These are phyloP conservation scores for Vitis rupestris DNA, from an alignment of 164 flowering plant genomes.

Conservation along the genomic window DNA sequence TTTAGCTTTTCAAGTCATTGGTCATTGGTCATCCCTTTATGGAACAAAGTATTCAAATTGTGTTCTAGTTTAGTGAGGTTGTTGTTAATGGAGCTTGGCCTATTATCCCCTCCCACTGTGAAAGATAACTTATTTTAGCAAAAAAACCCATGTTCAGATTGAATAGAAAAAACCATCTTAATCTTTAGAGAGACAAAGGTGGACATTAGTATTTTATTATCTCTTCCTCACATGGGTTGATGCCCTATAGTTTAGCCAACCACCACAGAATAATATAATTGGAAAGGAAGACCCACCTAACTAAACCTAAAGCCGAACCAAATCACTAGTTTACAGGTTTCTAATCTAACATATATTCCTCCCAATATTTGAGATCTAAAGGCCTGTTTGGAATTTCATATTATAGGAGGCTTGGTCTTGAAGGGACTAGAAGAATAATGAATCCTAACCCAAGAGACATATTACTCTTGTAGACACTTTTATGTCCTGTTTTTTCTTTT, in stretches of 20 bases:
- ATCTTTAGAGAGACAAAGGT: background rate
- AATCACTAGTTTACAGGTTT: constrained; percentile 3
- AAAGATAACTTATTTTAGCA: no score
- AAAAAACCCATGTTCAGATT: no score
- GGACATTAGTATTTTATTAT: background rate
- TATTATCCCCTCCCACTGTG: background rate
- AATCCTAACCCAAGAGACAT: no score
- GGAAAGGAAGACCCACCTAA: constrained; percentile 11
- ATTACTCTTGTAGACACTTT: no score
- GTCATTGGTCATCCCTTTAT: no score
- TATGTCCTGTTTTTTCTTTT: no score
- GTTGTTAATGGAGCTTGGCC: background rate
- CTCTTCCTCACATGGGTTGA: constrained; percentile 28
- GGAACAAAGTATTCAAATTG: no score
- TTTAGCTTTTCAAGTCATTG: no score
- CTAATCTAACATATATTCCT: constrained; percentile 17
- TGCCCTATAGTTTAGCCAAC: constrained; percentile 13
- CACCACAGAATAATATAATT: constrained; percentile 7
- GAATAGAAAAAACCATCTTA: background rate
- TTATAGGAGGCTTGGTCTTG: no score
- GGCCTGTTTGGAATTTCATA: background rate
- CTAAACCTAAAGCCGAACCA: background rate
- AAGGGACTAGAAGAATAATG: no score
- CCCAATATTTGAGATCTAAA: constrained; percentile 2
- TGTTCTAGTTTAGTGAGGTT: background rate